These are phyloP conservation scores for Flaveria trinervia DNA, from an alignment of 129 eudicot genomes.

Conservation along the genomic window DNA sequence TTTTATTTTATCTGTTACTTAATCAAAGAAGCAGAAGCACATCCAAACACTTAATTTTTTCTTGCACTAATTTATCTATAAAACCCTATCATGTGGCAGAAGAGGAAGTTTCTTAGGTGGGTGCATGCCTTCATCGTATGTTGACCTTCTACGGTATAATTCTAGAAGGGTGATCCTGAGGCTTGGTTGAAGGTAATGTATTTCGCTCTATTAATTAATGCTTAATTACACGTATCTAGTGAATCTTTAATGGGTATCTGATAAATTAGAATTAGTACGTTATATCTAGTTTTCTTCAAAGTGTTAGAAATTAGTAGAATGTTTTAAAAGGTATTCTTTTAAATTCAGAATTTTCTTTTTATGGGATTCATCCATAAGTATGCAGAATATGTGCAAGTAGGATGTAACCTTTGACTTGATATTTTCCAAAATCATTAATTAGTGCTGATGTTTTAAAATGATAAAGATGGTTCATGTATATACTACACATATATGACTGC, in stretches of 20 bases:
- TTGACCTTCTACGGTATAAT: background rate
- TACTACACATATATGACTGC: background rate
- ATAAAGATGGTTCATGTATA: background rate
- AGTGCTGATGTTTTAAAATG: background rate
- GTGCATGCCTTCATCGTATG: slow-evolving; percentile 12
- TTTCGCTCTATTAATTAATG: background rate
- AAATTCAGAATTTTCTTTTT: background rate
- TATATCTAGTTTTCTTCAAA: background rate
- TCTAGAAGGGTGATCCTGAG: slow-evolving; percentile 15
- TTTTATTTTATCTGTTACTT: background rate
- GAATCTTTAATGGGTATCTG: background rate
- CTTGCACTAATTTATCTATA: slow-evolving; percentile 1
- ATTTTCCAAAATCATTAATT: background rate
- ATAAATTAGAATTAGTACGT: background rate
- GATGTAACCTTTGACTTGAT: background rate
- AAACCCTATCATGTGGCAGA: slow-evolving; percentile 21
- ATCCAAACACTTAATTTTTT: background rate
- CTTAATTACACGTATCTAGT: slow-evolving; percentile 3
- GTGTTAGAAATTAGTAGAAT: background rate
- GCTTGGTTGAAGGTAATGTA: slow-evolving; percentile 29
- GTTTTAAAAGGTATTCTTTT: background rate
- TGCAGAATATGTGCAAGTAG: background rate
- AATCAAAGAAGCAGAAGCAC: background rate
- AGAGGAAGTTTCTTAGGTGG: slow-evolving; percentile 20
- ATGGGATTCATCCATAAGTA: slow-evolving; percentile 1